A percentile compares a stretch with the other conserved stretches of the same genome.
These are phyloP conservation scores for Chaetomium tenue DNA, from an alignment of 495 filamentous ascomycete species.

Conservation along the genomic window DNA sequence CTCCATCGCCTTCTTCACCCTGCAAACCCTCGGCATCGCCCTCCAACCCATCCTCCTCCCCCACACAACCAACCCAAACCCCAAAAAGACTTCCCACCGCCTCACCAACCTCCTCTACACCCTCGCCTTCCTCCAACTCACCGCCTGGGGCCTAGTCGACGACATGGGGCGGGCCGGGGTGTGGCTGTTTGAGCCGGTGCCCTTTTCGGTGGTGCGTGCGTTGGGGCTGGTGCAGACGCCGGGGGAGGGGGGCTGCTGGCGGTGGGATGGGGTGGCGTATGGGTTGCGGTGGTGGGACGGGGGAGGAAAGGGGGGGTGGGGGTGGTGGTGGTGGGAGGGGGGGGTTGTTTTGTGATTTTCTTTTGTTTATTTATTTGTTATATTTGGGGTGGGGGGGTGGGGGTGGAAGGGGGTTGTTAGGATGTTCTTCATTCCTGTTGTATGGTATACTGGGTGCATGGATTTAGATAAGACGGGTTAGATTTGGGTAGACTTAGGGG, in stretches of 20 bases:
- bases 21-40: conserved; percentile 48
- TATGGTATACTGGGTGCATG: too few relatives aligned
- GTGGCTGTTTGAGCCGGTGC: conserved; percentile 70
- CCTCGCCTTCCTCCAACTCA: conserved; percentile 57
- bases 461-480: too few relatives aligned
- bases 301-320: too few relatives aligned
- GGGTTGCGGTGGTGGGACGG: conserved; percentile 52
- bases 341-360: conserved; percentile 49
- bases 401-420: too few relatives aligned
- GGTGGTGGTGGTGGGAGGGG: conserved; percentile 60
- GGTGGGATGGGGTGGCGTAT: conserved; percentile 53
- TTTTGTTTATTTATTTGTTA: neutral
- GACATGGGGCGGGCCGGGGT: conserved; percentile 62
- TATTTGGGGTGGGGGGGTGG: neutral
- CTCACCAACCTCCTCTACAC: conserved; percentile 54
- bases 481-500: too few relatives aligned
- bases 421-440: too few relatives aligned
- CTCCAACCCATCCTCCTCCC: neutral
- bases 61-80: neutral
- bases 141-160: conserved; percentile 53
- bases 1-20: conserved; percentile 53
- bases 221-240: conserved; percentile 54
- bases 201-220: conserved; percentile 57
- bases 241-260: conserved; percentile 51
- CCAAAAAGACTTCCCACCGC: conserved; percentile 32